phyloP scores from a whole-genome alignment of 2,329 filamentous ascomycete genomes.

The Teratosphaeria destructans region DNA sequence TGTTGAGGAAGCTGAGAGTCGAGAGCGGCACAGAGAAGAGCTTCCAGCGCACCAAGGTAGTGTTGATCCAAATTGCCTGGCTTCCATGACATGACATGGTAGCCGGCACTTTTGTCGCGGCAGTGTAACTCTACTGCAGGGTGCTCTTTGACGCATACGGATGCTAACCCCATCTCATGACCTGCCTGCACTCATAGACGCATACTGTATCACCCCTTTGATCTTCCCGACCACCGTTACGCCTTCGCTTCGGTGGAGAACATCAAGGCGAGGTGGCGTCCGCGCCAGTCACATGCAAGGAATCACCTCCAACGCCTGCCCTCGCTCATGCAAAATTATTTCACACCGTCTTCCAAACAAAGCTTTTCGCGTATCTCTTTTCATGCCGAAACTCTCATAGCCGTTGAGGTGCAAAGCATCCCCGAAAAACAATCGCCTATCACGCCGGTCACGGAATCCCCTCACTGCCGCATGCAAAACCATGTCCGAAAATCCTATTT shows the following conservation, averaged over 20 bases:
- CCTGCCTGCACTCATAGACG: not conserved
- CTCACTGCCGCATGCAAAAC: not conserved
- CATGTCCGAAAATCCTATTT: not conserved
- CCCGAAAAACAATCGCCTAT: not conserved
- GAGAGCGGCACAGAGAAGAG: not conserved
- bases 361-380: not conserved
- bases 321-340: not conserved
- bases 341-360: not conserved
- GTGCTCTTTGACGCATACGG: not conserved
- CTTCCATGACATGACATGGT: not conserved
- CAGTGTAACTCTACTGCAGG: not conserved
- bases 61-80: not conserved
- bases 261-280: not conserved
- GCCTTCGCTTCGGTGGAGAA: not conserved
- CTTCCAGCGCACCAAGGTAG: not conserved
- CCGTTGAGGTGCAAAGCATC: not conserved
- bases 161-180: not conserved
- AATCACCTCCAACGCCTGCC: not conserved
- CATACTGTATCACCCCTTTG: not conserved
- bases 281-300: not conserved
- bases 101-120: not conserved
- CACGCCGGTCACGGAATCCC: not conserved
- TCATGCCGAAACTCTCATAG: not conserved
- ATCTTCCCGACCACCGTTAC: not conserved
- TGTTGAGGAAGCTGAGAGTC: not conserved